Evolutionary conservation across 2,329 filamentous ascomycete species (phyloP).

Genomic region (Ceratocystis huliohia): DNA sequence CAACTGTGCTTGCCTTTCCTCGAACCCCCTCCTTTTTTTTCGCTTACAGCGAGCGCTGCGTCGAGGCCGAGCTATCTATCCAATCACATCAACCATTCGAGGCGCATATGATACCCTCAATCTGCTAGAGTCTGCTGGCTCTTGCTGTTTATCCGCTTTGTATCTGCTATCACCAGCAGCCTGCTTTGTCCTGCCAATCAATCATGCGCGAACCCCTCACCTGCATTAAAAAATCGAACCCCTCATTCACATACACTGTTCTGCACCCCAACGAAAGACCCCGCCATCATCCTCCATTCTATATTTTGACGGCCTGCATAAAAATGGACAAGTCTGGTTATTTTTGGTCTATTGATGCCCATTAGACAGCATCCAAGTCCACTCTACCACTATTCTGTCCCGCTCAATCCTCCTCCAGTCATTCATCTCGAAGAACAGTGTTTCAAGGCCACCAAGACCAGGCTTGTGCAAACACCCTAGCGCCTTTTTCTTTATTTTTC

Average conservation of each 20-base stretch:
- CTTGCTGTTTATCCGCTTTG: background rate
- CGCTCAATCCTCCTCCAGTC: background rate
- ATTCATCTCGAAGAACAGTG: background rate
- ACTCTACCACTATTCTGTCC: background rate
- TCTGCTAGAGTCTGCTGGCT: background rate
- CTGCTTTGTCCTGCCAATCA: background rate
- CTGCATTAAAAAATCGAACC: slow-evolving; percentile 2
- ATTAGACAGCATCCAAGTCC: background rate
- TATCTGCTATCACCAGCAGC: background rate
- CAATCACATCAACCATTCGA: background rate
- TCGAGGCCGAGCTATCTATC: background rate
- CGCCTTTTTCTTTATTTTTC: background rate
- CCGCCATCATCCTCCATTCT: background rate
- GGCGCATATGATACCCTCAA: background rate
- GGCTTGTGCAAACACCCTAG: background rate
- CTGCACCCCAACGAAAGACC: background rate
- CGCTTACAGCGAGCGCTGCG: background rate
- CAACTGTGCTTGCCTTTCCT: background rate
- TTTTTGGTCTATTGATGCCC: background rate
- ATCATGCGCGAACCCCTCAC: slow-evolving; percentile 14
- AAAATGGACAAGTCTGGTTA: background rate
- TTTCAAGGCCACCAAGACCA: background rate
- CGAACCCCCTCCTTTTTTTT: background rate
- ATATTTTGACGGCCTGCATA: background rate
- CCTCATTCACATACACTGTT: background rate